These are phyloP conservation scores for Candida sanyaensis DNA, from an alignment of 1,139 yeast species.

Conservation along the genomic window DNA sequence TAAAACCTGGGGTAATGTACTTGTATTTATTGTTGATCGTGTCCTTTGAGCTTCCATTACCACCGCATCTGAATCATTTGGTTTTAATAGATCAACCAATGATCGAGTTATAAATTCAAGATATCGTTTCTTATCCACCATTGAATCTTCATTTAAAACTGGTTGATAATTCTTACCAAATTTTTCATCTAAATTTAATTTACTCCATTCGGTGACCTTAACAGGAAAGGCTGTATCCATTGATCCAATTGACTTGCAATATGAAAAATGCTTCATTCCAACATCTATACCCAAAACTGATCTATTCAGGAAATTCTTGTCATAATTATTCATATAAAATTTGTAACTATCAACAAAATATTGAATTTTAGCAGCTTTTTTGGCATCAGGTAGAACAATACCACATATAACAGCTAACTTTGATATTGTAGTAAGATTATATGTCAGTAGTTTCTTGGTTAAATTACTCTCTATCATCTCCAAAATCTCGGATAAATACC, in stretches of 20 bases:
- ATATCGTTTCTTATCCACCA: conserved; percentile 27
- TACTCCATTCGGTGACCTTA: conserved; percentile 28
- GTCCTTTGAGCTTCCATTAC: conserved; percentile 45
- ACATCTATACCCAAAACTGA: conserved; percentile 33
- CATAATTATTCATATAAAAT: conserved; percentile 16
- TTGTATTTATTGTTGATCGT: conserved; percentile 30
- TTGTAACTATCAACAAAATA: conserved; percentile 24
- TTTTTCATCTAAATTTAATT: conserved; percentile 21
- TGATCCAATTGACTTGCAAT: conserved; percentile 26
- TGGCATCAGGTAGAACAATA: conserved; percentile 26
- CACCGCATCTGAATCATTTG: conserved; percentile 20
- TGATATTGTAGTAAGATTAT: conserved; percentile 23
- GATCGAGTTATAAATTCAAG: conserved; percentile 24
- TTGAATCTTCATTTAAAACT: conserved; percentile 15
- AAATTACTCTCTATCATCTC: not conserved
- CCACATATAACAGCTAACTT: conserved; percentile 40
- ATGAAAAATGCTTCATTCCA: conserved; percentile 45
- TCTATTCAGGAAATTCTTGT: conserved; percentile 12
- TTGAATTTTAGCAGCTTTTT: conserved; percentile 26
- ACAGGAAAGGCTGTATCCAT: conserved; percentile 9
- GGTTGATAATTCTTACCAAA: conserved; percentile 14
- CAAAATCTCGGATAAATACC: too few relatives aligned
- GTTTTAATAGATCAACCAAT: conserved; percentile 18
- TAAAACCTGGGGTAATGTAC: conserved; percentile 43
- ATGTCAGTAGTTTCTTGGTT: conserved; percentile 4